A percentile compares a stretch with the other conserved stretches of the same genome.
These are phyloP conservation scores for Boletus pseudopeckii DNA, from an alignment of 768 basidiomycete genomes.

Conservation along the genomic window DNA sequence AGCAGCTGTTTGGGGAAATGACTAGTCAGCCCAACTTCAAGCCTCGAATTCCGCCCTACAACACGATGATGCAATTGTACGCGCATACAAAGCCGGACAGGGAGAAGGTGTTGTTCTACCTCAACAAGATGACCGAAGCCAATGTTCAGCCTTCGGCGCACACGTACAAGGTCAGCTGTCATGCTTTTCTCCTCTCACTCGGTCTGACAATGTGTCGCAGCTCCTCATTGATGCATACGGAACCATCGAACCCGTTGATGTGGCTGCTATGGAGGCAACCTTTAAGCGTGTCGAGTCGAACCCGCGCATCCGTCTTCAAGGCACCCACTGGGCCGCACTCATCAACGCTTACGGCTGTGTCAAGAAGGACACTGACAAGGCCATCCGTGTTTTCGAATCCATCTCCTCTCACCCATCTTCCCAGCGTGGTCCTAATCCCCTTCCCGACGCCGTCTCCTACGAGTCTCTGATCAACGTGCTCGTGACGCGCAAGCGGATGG, in stretches of 20 bases:
- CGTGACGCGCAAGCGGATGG: constrained; percentile 71
- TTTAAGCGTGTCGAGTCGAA: constrained; percentile 58
- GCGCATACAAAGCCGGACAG: constrained; percentile 88
- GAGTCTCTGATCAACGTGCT: constrained; percentile 89
- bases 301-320: constrained; percentile 34
- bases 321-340: constrained; percentile 76
- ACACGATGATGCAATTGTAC: constrained; percentile 98
- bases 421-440: constrained; percentile 20
- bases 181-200: neutral
- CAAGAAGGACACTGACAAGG: constrained; percentile 70
- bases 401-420: constrained; percentile 56
- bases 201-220: constrained; percentile 33
- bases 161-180: constrained; percentile 79
- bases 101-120: constrained; percentile 70
- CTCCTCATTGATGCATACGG: constrained; percentile 89
- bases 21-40: constrained; percentile 63
- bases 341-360: constrained; percentile 89
- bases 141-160: constrained; percentile 77
- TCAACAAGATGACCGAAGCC: constrained; percentile 57
- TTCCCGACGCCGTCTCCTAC: constrained; percentile 82
- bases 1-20: constrained; percentile 87
- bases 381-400: constrained; percentile 73
- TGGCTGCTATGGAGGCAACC: constrained; percentile 63
- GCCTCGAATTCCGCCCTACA: constrained; percentile 91
- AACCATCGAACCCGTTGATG: constrained; percentile 76